Evolutionary conservation across 495 filamentous ascomycete genomes (phyloP), one percentile per base, ranked within the genome.

Genomic region (Cudoniella acicularis): DNA sequence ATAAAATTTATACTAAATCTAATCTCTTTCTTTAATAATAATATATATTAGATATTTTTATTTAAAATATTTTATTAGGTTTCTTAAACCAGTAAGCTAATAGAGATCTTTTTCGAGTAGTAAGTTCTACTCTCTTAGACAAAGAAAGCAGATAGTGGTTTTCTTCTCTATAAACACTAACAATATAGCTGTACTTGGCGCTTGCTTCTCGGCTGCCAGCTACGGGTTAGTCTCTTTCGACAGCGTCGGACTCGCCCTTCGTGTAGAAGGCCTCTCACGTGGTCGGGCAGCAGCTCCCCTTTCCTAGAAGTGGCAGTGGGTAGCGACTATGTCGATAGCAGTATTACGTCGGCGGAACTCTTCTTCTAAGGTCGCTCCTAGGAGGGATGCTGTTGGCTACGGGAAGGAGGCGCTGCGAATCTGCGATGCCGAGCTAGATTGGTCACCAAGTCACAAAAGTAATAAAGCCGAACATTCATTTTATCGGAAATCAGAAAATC

Each of bases 31-130:
- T n/a, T n/a, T n/a, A n/a, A n/a, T n/a, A n/a, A n/a, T n/a, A n/a
- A n/a, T n/a, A n/a, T n/a, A n/a, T n/a, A n/a, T n/a, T n/a, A 75
- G 62, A 65, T 77, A 63, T 57, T 76, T 75, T 56, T 66, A 64
- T 62, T 73, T 73, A 22, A 77, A 75, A 58, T 77, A 67, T 60
- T 75, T 77, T 16, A 66, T 73, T 42, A 77, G 58, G 57, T 73
- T 66, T 60, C 66, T 60, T 49, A 68, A 64, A 49, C 51, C 72
- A 27, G 47, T 51, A 60, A 74, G 75, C 52, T 49, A 64, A 51
- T 71, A 63, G 6, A 59, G 62, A 26, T 67, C 69, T 60, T 65
- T 66, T 48, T 62, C 49, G 16, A 69, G 52, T 45, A 64, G 66
- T 27, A 74, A 59, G 51, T 48, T 60, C 48, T 64, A 25, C 48